Base-by-base conservation (phyloP, 306 rosid species). In the Trifolium fragiferum region DNA sequence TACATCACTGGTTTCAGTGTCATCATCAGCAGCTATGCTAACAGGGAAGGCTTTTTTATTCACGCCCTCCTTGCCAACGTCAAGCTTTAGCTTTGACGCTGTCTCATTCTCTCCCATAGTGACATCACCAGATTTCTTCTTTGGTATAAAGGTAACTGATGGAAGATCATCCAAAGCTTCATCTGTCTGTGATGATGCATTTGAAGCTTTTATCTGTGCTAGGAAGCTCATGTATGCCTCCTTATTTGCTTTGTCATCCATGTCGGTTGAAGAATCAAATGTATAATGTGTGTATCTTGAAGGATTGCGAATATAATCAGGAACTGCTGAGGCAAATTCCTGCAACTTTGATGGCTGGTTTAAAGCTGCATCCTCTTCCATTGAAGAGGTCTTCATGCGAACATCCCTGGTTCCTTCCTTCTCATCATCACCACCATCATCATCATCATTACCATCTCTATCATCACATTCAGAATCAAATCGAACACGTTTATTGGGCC, bases 211-310 rank as follows among this genome's bases (percentile, higher is more conserved):
- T 76, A 90, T 10, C 86, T 83, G 78, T 32, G 85, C 68, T 19
- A 83, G 81, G 69, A 94, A 87, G 76, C 90, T 89, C 96, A 87
- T 81, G 77, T 44, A 90, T 20, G 97, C 96, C 84, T 81, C 85
- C 87, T 81, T 94, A 76, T 92, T 94, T 16, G 95, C 84, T 68
- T 79, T 83, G 66, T 92, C 99, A 44, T 92, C 93, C 82, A 85
- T 54, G 59, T 87, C 89, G 58, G 70, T 67, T 1, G 80, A 46
- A 13, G 95, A 75, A 70, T 94, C 96, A 37, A 94, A 91, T n/a
- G 88, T 81, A 53, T 94, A 94, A 21, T 64, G 87, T 0, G 89
- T 91, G 76, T 91, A 94, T 77, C 84, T 88, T 0, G 89, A 84
- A 32, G 96, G 97, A 78, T 91, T 90, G 5, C 70, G 86, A 38